These are phyloP conservation scores for Mycena capillaripes DNA, from an alignment of 768 basidiomycete species.

Conservation along the genomic window DNA sequence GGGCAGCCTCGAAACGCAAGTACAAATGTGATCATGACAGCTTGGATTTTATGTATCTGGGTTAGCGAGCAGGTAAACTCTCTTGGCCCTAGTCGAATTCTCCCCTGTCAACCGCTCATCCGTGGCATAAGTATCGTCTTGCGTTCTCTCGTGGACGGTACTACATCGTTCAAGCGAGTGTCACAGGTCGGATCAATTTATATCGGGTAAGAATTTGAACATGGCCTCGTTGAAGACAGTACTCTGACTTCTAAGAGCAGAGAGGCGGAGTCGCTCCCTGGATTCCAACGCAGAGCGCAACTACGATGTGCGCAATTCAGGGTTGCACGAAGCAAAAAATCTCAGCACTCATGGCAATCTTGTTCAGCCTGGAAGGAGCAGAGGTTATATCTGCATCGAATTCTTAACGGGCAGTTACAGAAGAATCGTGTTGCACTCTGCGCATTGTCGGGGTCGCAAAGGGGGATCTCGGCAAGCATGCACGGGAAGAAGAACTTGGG, in stretches of 20 bases:
- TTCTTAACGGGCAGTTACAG: not conserved
- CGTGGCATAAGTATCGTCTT: not conserved
- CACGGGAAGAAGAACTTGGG: conserved; percentile 9
- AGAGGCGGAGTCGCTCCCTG: conserved; percentile 12
- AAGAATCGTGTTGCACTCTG: not conserved
- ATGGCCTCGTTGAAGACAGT: conserved; percentile 7
- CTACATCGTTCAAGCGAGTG: not conserved
- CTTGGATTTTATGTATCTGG: too few species aligned
- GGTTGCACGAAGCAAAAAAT: conserved; percentile 2
- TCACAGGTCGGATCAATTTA: not conserved
- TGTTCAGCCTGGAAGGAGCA: conserved; percentile 6
- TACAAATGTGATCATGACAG: too few species aligned
- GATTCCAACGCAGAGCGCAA: conserved; percentile 7
- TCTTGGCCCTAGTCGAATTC: not conserved
- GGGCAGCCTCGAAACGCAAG: too few species aligned
- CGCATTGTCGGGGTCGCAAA: conserved; percentile 3
- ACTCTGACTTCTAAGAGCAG: conserved; percentile 10
- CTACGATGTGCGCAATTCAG: not conserved
- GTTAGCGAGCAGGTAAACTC: not conserved
- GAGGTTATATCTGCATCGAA: conserved; percentile 4
- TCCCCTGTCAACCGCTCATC: not conserved
- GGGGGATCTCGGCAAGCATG: conserved; percentile 1
- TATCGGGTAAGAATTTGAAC: conserved; percentile 1
- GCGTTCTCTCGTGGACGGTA: too few species aligned
- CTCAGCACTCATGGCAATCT: conserved; percentile 2